Conservation (phyloP, 108 stramenopile species). For the Nitzschia inconspicua region DNA sequence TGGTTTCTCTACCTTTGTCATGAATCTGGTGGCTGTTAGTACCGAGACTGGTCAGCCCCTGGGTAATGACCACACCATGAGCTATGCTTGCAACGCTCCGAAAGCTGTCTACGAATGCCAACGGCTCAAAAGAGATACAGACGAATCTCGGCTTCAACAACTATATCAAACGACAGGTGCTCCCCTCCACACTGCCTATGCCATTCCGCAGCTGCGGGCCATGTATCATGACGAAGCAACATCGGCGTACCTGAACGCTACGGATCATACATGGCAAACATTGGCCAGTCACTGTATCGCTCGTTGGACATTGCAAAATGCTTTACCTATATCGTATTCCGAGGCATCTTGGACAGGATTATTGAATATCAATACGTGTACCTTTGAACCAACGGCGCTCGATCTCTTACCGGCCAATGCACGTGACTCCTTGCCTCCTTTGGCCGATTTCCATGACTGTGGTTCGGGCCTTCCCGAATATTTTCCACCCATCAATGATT, state of each 20-base stretch:
- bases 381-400: slow-evolving; percentile 46
- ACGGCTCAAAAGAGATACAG: slow-evolving; percentile 1
- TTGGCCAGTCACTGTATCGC: slow-evolving; percentile 59
- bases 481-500: slow-evolving; percentile 11
- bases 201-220: slow-evolving; percentile 62
- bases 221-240: slow-evolving; percentile 38
- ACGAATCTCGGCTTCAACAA: slow-evolving; percentile 17
- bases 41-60: slow-evolving; percentile 6
- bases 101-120: slow-evolving; percentile 57
- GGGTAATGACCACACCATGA: slow-evolving; percentile 52
- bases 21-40: slow-evolving; percentile 76
- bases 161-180: slow-evolving; percentile 72
- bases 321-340: slow-evolving; percentile 71
- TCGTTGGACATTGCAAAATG: slow-evolving; percentile 52
- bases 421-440: slow-evolving; percentile 30
- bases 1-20: slow-evolving; percentile 81
- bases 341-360: slow-evolving; percentile 89
- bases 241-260: slow-evolving; percentile 1
- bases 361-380: slow-evolving; percentile 60
- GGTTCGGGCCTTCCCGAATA: slow-evolving; percentile 9
- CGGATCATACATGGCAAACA: slow-evolving; percentile 53
- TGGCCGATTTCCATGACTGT: slow-evolving; percentile 46
- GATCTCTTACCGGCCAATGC: slow-evolving; percentile 42
- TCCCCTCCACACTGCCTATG: slow-evolving; percentile 74
- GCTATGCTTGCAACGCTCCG: slow-evolving; percentile 71